phyloP scores from a whole-genome alignment of 768 basidiomycete genomes.

The Tulasnella sp. region DNA sequence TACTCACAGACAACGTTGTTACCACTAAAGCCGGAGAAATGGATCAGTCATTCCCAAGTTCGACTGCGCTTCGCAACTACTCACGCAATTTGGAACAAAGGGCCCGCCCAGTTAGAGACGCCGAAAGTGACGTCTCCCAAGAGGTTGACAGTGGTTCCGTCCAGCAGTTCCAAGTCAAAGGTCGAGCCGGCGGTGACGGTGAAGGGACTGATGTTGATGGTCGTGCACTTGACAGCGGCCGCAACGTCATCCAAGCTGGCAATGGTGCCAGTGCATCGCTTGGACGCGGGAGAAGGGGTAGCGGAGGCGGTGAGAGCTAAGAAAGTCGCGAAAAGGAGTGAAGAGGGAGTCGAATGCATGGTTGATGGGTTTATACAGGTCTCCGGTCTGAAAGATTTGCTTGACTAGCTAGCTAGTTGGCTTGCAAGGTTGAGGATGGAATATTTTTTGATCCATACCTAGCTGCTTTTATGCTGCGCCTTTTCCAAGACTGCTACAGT shows the following conservation, averaged over 20 bases:
- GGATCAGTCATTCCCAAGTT: conserved; percentile 28
- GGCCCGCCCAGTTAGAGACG: conserved; percentile 32
- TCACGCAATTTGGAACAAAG: conserved; percentile 20
- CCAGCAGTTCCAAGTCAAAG: conserved; percentile 40
- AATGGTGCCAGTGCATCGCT: conserved; percentile 42
- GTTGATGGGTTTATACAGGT: background rate
- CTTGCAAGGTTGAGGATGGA: background rate
- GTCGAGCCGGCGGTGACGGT: conserved; percentile 41
- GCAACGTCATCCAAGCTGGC: conserved; percentile 45
- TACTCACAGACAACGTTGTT: background rate
- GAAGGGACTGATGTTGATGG: conserved; percentile 41
- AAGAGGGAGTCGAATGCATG: conserved; percentile 13
- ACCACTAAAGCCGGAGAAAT: background rate
- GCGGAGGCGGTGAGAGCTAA: conserved; percentile 17
- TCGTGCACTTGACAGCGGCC: conserved; percentile 47
- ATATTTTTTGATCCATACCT: background rate
- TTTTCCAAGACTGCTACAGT: background rate
- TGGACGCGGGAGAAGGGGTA: background rate
- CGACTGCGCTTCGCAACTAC: conserved; percentile 35
- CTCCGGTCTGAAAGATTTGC: background rate
- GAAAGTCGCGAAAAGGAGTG: conserved; percentile 13
- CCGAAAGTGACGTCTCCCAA: conserved; percentile 55
- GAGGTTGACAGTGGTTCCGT: conserved; percentile 51
- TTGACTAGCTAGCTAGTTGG: background rate
- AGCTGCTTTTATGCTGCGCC: background rate